Evolutionary conservation across 768 basidiomycete species (phyloP), one percentile per base, ranked within the genome.

Genomic region (Ephemerocybe angulata): DNA sequence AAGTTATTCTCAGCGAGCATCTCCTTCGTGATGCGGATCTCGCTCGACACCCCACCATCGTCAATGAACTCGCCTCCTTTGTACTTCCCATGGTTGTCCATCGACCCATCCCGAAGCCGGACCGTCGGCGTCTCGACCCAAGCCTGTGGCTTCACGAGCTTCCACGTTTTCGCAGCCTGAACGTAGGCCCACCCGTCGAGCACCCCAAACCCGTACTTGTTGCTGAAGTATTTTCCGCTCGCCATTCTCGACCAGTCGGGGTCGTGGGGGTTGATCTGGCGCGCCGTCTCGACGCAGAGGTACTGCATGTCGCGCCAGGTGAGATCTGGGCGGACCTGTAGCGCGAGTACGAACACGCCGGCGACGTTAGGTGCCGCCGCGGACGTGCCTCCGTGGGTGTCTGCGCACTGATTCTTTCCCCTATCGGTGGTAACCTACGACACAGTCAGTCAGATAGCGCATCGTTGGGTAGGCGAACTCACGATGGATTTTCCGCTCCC

Each of bases 241-340:
- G 87, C 82, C 0, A 89, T 97, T 50, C 66, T 75, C 64, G 94
- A 88, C 96, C 96, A 99, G 66, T 96, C 95, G 4, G 92, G 90
- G 66, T 98, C 96, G 2, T 88, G 83, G 1, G 84, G 80, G 66
- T 95, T 97, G 69, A 98, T 82, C 57, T 78, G 74, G 11, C 85
- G 79, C 1, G 88, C 88, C 0, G 84, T 88, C 53, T 79, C 77
- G 29, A 97, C 83, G 56, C 86, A 85, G 22, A 98, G 78, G 64
- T 98, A 85, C 65, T 99, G 96, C 38, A 98, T 77, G 64, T 99
- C 96, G 42, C 96, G 85, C 96, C 96, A 99, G 24, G 90, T 87
- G n/a, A 99, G 80, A 49, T 98, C 94, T 30, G 96, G 94, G 19
- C 94, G 90, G 52, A 82, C 90, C 73, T 92, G 78, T 24, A 99